These are phyloP conservation scores for Stemphylium vesicarium DNA, from an alignment of 2,329 filamentous ascomycete species.

Conservation along the genomic window DNA sequence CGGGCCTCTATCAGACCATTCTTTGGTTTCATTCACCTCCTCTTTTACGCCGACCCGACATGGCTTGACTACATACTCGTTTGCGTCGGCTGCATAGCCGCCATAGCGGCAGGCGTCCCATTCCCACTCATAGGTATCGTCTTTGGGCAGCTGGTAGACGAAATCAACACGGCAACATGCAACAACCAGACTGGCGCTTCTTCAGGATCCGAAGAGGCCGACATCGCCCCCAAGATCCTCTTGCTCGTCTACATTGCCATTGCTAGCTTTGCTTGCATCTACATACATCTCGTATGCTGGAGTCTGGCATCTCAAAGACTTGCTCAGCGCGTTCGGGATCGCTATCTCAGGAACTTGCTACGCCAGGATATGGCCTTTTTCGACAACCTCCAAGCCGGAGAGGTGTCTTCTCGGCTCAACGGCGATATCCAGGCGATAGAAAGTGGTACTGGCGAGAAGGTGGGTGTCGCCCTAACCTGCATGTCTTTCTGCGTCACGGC, in stretches of 20 bases:
- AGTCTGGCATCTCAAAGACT: slow-evolving; percentile 68
- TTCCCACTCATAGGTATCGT: slow-evolving; percentile 69
- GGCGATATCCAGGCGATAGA: slow-evolving; percentile 71
- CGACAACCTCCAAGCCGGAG: slow-evolving; percentile 66
- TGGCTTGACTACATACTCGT: slow-evolving; percentile 48
- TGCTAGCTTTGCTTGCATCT: slow-evolving; percentile 68
- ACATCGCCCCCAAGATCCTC: slow-evolving; percentile 66
- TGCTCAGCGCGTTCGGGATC: slow-evolving; percentile 66
- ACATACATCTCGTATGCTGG: slow-evolving; percentile 69
- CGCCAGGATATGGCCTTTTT: slow-evolving; percentile 69
- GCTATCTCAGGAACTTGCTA: slow-evolving; percentile 65
- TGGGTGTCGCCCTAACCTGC: slow-evolving; percentile 68
- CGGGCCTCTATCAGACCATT: slow-evolving; percentile 37
- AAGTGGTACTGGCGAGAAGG: slow-evolving; percentile 73
- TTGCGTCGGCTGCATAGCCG: slow-evolving; percentile 50
- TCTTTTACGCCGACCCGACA: slow-evolving; percentile 47
- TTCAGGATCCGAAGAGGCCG: slow-evolving; percentile 40
- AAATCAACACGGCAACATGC: slow-evolving; percentile 65
- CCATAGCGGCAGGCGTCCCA: slow-evolving; percentile 66
- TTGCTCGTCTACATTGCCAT: slow-evolving; percentile 68
- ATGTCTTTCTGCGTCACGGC: slow-evolving; percentile 71
- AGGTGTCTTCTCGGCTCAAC: slow-evolving; percentile 68
- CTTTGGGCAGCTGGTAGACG: slow-evolving; percentile 68
- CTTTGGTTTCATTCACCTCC: slow-evolving; percentile 42
- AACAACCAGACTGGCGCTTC: slow-evolving; percentile 32